These are phyloP conservation scores for Stereum hirsutum DNA, from an alignment of 1,284 basidiomycete species.

Conservation along the genomic window DNA sequence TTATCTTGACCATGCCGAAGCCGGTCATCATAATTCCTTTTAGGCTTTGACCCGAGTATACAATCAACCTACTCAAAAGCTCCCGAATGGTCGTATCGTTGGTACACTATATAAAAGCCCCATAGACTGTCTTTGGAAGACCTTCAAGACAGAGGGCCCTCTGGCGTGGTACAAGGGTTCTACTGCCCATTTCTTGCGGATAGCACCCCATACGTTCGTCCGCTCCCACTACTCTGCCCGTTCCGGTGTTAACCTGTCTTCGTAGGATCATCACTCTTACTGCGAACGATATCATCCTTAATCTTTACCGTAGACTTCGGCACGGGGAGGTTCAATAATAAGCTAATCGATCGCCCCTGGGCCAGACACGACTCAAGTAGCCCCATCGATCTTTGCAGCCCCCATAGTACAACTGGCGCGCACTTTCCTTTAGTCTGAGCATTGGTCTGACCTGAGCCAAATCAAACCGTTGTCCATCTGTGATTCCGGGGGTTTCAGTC, in stretches of 20 bases:
- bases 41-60: slow-evolving; percentile 93
- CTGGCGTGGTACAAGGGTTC: slow-evolving; percentile 94
- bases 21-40: slow-evolving; percentile 4
- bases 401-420: too few species aligned
- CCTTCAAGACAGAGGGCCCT: slow-evolving; percentile 83
- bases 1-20: slow-evolving; percentile 5
- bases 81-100: slow-evolving; percentile 66
- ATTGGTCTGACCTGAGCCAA: too few species aligned
- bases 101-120: slow-evolving; percentile 87
- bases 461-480: too few species aligned
- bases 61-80: slow-evolving; percentile 79
- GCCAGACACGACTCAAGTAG: too few species aligned
- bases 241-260: slow-evolving; percentile 3
- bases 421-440: too few species aligned
- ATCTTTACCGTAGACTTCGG: slow-evolving; percentile 49
- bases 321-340: slow-evolving; percentile 9
- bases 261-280: slow-evolving; percentile 77
- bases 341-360: too few species aligned
- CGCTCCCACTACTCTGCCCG: background rate
- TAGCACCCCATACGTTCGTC: slow-evolving; percentile 83
- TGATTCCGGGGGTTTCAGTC: too few species aligned
- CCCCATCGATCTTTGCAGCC: too few species aligned
- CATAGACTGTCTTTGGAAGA: slow-evolving; percentile 96
- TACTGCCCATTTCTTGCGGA: slow-evolving; percentile 85
- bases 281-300: slow-evolving; percentile 77